A percentile compares a stretch with the other conserved stretches of the same genome.
Evolutionary conservation across 768 basidiomycete species (phyloP).

Genomic region (Strobilomyces echinocephalus): DNA sequence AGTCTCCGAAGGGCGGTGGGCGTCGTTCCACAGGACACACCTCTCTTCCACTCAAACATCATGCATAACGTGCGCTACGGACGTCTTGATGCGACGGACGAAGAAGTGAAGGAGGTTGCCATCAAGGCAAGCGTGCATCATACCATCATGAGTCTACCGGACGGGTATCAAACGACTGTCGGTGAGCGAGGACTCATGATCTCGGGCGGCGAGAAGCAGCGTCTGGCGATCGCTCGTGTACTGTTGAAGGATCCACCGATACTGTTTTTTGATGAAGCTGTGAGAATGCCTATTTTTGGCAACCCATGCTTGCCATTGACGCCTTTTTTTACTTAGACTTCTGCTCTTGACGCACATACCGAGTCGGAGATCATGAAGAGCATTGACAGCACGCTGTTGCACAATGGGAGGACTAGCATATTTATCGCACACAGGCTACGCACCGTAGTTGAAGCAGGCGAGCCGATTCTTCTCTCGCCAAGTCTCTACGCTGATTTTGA

Average conservation of each 20-base stretch:
- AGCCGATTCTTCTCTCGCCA: conserved; percentile 17
- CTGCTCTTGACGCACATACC: conserved; percentile 91
- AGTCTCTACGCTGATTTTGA: not conserved
- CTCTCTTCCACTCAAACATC: conserved; percentile 92
- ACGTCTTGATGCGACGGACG: conserved; percentile 78
- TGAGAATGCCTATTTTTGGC: conserved; percentile 37
- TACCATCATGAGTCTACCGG: conserved; percentile 74
- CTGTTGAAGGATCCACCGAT: conserved; percentile 94
- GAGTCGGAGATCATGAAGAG: conserved; percentile 95
- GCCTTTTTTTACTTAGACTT: conserved; percentile 56
- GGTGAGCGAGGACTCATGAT: conserved; percentile 98
- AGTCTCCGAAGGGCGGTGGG: conserved; percentile 75
- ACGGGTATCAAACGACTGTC: conserved; percentile 85
- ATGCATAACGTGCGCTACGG: conserved; percentile 97
- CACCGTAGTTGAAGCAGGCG: conserved; percentile 87
- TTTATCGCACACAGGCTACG: conserved; percentile 94
- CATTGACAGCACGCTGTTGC: conserved; percentile 73
- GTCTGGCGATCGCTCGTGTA: conserved; percentile 89
- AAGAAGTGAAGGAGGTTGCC: conserved; percentile 82
- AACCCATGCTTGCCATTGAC: conserved; percentile 3
- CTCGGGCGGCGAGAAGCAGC: conserved; percentile 96
- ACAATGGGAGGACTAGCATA: conserved; percentile 83
- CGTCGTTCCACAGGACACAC: conserved; percentile 97
- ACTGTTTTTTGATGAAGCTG: conserved; percentile 97
- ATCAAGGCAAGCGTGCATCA: conserved; percentile 83